Evolutionary conservation across 768 basidiomycete species (phyloP), one percentile per base, ranked within the genome.

Genomic region (Suillus tomentosus): DNA sequence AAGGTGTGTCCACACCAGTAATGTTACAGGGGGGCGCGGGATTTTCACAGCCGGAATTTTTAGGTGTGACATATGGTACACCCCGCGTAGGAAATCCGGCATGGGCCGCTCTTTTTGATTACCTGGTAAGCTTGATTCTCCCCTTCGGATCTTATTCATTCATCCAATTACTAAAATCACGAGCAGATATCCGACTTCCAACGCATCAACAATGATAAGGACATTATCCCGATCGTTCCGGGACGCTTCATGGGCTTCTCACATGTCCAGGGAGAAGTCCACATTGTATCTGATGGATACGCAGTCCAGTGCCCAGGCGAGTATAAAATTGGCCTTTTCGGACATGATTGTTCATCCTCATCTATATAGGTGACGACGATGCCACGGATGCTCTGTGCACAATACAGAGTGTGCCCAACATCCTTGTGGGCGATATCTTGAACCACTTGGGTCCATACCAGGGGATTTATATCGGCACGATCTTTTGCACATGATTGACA

Each of bases 361-460:
- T 40, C 7, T 31, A 53, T 39, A 31, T 48, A 82, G 84, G 82
- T 0, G 74, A 85, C 62, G 88, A 90, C 69, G 83, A 90, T 65
- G 79, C 79, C 6, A 81, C 78, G 15, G 84, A 86, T 62, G 24
- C 77, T 14, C 76, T 83, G 62, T 90, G 89, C 73, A 81, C 82
- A 39, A 83, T 85, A 61, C 68, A 71, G 45, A 79, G 81, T 5
- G 87, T 89, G 13, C 85, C 86, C 1, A 84, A 81, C 67, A 72
- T 90, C 60, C 68, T 85, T 11, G 76, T 70, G 3, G 81, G 84
- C 31, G 72, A 86, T 62, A 77, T 85, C 53, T 59, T 82, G 7
- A 69, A 90, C 69, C 89, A 91, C 73, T 70, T 85, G 56, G 88
- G 88, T 65, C 79, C 82, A 10, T 84, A 82, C 65, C 73, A 87